These are phyloP conservation scores for Phaffomyces opuntiae DNA, from an alignment of 805 yeast species.

Conservation along the genomic window DNA sequence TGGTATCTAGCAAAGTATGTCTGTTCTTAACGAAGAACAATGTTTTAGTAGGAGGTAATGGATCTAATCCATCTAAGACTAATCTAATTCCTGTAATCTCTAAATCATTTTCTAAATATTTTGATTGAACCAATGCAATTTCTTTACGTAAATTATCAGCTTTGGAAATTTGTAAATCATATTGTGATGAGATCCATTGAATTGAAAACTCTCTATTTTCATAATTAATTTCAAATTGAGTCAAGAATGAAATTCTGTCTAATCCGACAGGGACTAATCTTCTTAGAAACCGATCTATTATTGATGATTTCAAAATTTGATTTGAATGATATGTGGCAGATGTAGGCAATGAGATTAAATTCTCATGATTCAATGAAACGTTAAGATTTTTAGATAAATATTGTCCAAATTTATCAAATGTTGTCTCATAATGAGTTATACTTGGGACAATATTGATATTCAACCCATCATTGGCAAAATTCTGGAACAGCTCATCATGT, in stretches of 20 bases:
- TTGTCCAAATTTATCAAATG: constrained; percentile 15
- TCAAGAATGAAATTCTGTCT: constrained; percentile 16
- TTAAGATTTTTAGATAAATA: constrained; percentile 10
- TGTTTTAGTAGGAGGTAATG: constrained; percentile 18
- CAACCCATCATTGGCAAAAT: constrained; percentile 15
- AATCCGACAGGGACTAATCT: constrained; percentile 7
- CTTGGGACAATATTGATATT: constrained; percentile 17
- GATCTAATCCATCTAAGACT: constrained; percentile 10
- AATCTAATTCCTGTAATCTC: constrained; percentile 20
- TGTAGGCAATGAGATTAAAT: constrained; percentile 16
- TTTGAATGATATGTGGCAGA: constrained; percentile 17
- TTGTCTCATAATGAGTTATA: constrained; percentile 14
- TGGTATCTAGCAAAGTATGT: constrained; percentile 7
- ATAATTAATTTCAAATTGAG: constrained; percentile 16
- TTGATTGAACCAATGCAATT: constrained; percentile 18
- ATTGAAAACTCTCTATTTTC: constrained; percentile 7
- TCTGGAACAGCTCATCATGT: constrained; percentile 12
- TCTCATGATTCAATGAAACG: constrained; percentile 7
- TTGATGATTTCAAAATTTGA: constrained; percentile 11
- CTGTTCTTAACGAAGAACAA: constrained; percentile 20
- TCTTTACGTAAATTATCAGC: constrained; percentile 14
- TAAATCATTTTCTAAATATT: constrained; percentile 11
- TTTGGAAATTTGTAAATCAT: constrained; percentile 10
- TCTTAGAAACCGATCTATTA: constrained; percentile 14
- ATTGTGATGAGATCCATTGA: constrained; percentile 18